Percentiles rank a stretch among this genome's conserved stretches.
These are phyloP conservation scores for Vaccinium myrtillus DNA, from an alignment of 148 eudicot species.

Conservation along the genomic window DNA sequence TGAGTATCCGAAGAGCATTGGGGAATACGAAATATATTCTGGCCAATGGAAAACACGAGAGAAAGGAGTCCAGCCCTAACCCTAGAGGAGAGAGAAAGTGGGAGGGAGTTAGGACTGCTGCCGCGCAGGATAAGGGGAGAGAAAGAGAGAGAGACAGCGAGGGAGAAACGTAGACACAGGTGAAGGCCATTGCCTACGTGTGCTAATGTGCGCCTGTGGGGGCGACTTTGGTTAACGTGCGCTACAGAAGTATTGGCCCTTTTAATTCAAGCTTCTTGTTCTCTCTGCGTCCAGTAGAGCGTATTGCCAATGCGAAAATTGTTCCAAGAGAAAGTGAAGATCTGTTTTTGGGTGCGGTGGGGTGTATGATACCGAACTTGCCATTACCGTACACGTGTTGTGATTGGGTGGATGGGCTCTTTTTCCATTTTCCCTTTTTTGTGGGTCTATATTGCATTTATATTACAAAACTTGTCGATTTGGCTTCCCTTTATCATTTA, in stretches of 20 bases:
- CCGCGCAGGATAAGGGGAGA: slow-evolving; percentile 46
- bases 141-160: slow-evolving; percentile 29
- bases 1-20: slow-evolving; percentile 23
- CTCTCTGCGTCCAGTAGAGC: slow-evolving; percentile 13
- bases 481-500: too few relatives aligned
- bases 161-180: slow-evolving; percentile 34
- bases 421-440: too few relatives aligned
- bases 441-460: too few relatives aligned
- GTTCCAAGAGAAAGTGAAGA: neutral
- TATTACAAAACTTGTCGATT: too few relatives aligned
- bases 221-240: slow-evolving; percentile 31
- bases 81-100: slow-evolving; percentile 43
- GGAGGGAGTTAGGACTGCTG: slow-evolving; percentile 15
- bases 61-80: slow-evolving; percentile 32
- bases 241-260: slow-evolving; percentile 1
- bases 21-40: neutral
- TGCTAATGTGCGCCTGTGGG: slow-evolving; percentile 35
- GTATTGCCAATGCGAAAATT: neutral
- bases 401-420: neutral
- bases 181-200: slow-evolving; percentile 30
- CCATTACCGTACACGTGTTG: neutral
- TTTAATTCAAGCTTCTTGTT: neutral
- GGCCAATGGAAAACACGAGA: neutral
- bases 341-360: neutral
- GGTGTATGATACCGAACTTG: neutral